Conservation (phyloP, 164 flowering plant species). For the Euptelea pleiosperma region DNA sequence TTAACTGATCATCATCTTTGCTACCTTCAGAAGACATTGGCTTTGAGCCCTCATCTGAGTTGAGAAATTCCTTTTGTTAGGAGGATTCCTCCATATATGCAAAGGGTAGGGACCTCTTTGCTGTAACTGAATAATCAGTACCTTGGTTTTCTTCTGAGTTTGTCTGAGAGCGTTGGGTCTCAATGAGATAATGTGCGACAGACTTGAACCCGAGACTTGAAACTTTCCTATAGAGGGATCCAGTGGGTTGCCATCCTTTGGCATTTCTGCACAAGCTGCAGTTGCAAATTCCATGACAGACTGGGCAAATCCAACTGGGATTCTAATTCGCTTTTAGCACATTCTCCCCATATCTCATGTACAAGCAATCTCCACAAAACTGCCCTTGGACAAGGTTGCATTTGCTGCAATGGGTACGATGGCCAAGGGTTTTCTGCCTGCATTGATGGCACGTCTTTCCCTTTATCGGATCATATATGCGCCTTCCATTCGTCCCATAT, state of each 20-base stretch:
- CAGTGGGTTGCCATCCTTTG: conserved; percentile 88
- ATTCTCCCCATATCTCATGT: conserved; percentile 90
- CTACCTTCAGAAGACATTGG: conserved; percentile 8
- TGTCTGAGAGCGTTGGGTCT: conserved; percentile 34
- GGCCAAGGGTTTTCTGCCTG: conserved; percentile 91
- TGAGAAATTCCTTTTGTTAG: conserved; percentile 5
- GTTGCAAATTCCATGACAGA: conserved; percentile 87
- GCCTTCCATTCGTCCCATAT: conserved; percentile 52
- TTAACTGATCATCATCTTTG: no score
- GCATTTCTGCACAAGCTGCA: conserved; percentile 58
- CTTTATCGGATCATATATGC: conserved; percentile 56
- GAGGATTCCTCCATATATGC: conserved; percentile 23
- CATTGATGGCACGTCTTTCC: no score
- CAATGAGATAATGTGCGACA: conserved; percentile 80
- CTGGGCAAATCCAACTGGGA: conserved; percentile 78
- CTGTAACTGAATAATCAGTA: conserved; percentile 26
- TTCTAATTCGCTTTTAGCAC: conserved; percentile 67
- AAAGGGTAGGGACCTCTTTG: conserved; percentile 50
- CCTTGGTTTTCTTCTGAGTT: conserved; percentile 21
- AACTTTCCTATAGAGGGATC: conserved; percentile 62
- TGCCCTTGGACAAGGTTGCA: no score
- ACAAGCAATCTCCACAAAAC: no score
- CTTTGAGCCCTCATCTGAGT: conserved; percentile 1
- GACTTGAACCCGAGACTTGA: conserved; percentile 61
- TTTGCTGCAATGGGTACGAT: no score